Evolutionary conservation across 2,329 filamentous ascomycete species (phyloP).

Genomic region (Alternaria ventricosa): DNA sequence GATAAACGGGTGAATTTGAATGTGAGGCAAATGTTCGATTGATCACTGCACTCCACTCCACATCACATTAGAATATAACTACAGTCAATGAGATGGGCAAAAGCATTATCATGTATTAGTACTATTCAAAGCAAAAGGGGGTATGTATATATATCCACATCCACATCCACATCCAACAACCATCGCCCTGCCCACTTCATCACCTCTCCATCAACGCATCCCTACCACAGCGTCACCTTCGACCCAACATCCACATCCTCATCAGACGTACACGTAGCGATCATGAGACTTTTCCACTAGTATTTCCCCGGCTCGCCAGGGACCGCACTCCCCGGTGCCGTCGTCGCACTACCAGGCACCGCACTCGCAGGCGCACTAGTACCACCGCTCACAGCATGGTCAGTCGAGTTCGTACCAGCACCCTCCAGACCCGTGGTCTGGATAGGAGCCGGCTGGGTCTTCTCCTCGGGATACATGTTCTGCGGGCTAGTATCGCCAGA

Average conservation of each 20-base stretch:
- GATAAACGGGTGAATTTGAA: slow-evolving; percentile 91
- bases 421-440: slow-evolving; percentile 43
- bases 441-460: slow-evolving; percentile 31
- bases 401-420: slow-evolving; percentile 17
- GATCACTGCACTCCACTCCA: background rate
- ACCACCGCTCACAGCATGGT: slow-evolving; percentile 3
- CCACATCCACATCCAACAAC: background rate
- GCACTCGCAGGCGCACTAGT: slow-evolving; percentile 17
- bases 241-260: background rate
- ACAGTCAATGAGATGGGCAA: background rate
- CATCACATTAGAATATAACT: background rate
- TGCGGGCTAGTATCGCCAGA: slow-evolving; percentile 27
- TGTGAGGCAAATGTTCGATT: slow-evolving; percentile 81
- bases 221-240: background rate
- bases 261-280: background rate
- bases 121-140: background rate
- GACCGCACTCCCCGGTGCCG: slow-evolving; percentile 27
- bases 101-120: slow-evolving; percentile 3
- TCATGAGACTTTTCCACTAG: slow-evolving; percentile 8
- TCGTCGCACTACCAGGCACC: slow-evolving; percentile 5
- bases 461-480: background rate
- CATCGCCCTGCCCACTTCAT: background rate
- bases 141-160: background rate
- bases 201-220: background rate
- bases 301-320: slow-evolving; percentile 43